Conservation (phyloP, 179 eudicot genomes). For the Drosera spatulata region DNA sequence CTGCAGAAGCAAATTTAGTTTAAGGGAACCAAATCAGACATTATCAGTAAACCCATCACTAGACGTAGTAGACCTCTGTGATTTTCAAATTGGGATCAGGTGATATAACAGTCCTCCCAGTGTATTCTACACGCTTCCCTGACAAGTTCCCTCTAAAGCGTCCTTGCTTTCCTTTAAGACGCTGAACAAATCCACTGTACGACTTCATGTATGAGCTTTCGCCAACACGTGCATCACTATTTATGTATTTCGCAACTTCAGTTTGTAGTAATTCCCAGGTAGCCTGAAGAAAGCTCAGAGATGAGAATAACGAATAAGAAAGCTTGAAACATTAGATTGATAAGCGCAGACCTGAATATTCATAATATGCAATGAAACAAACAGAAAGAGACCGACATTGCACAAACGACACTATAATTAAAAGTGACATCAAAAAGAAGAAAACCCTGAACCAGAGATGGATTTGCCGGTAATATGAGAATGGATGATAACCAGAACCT, state of each 20-base stretch:
- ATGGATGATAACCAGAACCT: too few species aligned
- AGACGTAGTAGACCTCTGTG: slow-evolving; percentile 51
- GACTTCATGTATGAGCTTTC: slow-evolving; percentile 19
- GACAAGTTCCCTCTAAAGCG: slow-evolving; percentile 94
- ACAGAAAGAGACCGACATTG: too few species aligned
- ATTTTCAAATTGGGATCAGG: slow-evolving; percentile 97
- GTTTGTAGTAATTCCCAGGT: slow-evolving; percentile 71
- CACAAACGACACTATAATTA: too few species aligned
- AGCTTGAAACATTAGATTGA: neutral
- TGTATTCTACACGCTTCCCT: slow-evolving; percentile 97
- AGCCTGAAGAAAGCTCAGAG: slow-evolving; percentile 22
- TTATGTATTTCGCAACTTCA: slow-evolving; percentile 81
- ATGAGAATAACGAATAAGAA: neutral
- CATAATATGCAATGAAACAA: too few species aligned
- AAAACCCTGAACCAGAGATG: too few species aligned
- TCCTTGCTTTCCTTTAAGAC: slow-evolving; percentile 96
- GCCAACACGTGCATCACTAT: slow-evolving; percentile 75
- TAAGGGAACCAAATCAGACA: neutral
- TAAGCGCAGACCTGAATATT: too few species aligned
- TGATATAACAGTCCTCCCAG: slow-evolving; percentile 95
- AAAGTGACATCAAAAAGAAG: too few species aligned
- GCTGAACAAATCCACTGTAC: slow-evolving; percentile 82
- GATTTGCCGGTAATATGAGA: too few species aligned
- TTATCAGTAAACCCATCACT: slow-evolving; percentile 1
- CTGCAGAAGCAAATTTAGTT: slow-evolving; percentile 24